These are phyloP conservation scores for Termitomyces sp. DNA, from an alignment of 768 basidiomycete genomes.

Conservation along the genomic window DNA sequence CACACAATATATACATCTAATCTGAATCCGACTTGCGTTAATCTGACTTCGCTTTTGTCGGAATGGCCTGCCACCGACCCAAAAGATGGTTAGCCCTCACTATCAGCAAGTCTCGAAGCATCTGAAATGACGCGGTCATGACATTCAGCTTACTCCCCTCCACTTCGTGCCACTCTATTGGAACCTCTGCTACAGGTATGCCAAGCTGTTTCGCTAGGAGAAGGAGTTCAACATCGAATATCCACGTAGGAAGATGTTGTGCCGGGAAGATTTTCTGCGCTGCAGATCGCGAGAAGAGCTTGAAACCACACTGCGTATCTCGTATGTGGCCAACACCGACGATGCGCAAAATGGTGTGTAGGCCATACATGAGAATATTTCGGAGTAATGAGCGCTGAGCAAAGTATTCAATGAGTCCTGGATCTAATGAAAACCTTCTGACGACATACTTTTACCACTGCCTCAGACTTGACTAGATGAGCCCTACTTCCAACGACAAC, in stretches of 20 bases:
- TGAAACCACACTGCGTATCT: conserved; percentile 98
- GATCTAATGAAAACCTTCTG: background rate
- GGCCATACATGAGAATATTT: conserved; percentile 90
- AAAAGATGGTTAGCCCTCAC: conserved; percentile 76
- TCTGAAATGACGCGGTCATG: conserved; percentile 78
- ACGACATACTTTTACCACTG: conserved; percentile 78
- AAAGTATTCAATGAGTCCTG: background rate
- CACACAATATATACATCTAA: background rate
- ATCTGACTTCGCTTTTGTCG: conserved; percentile 15
- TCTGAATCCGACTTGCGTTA: conserved; percentile 2
- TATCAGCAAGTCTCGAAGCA: conserved; percentile 84
- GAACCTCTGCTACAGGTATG: conserved; percentile 82
- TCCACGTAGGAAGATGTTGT: conserved; percentile 89
- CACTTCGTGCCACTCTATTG: conserved; percentile 92
- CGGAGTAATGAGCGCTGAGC: conserved; percentile 78
- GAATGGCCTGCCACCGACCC: conserved; percentile 62
- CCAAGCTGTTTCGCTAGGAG: conserved; percentile 74
- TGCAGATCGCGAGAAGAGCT: conserved; percentile 82
- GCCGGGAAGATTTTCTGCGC: conserved; percentile 81
- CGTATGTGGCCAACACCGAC: conserved; percentile 88
- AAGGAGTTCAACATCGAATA: conserved; percentile 93
- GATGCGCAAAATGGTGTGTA: conserved; percentile 84
- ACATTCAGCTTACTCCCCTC: conserved; percentile 89
- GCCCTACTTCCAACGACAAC: conserved; percentile 87
- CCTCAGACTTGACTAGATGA: conserved; percentile 87